Conservation (phyloP, 176 grass and related monocot genomes). For the Bolboschoenus planiculmis region DNA sequence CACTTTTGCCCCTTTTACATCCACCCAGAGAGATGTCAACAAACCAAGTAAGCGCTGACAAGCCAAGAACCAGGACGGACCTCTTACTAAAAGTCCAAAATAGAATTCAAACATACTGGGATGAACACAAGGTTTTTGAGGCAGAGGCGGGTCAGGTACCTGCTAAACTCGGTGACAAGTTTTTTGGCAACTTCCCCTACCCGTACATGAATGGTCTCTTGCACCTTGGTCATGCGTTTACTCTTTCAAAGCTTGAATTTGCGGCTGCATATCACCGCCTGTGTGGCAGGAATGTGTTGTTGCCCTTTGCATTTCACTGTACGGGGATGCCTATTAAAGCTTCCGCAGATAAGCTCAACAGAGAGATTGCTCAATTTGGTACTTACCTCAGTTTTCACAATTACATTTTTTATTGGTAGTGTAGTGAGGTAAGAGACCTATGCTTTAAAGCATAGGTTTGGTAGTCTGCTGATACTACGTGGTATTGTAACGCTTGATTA, state of each 20-base stretch:
- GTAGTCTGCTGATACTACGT: neutral
- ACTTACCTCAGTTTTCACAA: neutral
- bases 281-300: conserved; percentile 48
- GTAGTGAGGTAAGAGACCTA: neutral
- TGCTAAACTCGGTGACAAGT: conserved; percentile 41
- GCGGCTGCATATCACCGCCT: conserved; percentile 56
- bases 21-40: neutral
- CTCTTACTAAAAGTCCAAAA: conserved; percentile 40
- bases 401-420: neutral
- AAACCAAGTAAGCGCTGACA: neutral
- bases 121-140: conserved; percentile 52
- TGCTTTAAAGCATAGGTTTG: neutral
- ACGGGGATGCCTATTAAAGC: conserved; percentile 92
- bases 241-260: conserved; percentile 73
- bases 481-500: neutral
- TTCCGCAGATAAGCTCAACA: conserved; percentile 55
- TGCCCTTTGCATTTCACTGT: conserved; percentile 70
- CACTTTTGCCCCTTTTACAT: neutral
- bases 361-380: conserved; percentile 52
- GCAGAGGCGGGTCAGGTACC: conserved; percentile 32
- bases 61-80: conserved; percentile 35
- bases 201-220: conserved; percentile 81
- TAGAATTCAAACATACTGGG: conserved; percentile 45
- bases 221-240: conserved; percentile 65
- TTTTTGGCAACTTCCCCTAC: conserved; percentile 77